A percentile compares a stretch with the other conserved stretches of the same genome.
Evolutionary conservation across 176 grass and related monocot genomes (phyloP).

Genomic region (Raddia distichophylla): DNA sequence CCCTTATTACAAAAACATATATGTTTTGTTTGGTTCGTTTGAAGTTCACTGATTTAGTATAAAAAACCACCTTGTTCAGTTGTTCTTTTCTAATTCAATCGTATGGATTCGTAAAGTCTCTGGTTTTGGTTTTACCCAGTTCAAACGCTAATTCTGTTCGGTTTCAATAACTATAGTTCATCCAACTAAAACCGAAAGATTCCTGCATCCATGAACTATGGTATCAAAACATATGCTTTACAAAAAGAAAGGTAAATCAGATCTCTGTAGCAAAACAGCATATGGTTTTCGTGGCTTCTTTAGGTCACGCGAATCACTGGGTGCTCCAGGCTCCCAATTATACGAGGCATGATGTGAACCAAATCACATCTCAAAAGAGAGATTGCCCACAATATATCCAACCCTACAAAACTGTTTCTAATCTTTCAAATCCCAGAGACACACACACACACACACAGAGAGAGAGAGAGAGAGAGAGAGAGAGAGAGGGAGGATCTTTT

Average conservation of each 20-base stretch:
- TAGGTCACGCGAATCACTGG: slow-evolving; percentile 46
- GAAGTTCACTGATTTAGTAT: no score
- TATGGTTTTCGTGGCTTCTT: slow-evolving; percentile 10
- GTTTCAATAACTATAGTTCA: background rate
- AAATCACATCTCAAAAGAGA: slow-evolving; percentile 49
- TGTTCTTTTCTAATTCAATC: no score
- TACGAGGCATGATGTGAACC: slow-evolving; percentile 47
- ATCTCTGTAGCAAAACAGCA: slow-evolving; percentile 12
- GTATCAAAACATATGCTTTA: background rate
- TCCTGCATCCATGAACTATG: background rate
- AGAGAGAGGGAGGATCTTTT: slow-evolving; percentile 28
- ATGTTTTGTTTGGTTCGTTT: no score
- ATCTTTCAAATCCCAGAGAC: background rate
- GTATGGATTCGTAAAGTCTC: no score
- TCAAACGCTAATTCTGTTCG: no score
- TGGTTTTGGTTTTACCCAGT: no score
- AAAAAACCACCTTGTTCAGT: no score
- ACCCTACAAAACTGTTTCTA: background rate
- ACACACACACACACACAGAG: no score
- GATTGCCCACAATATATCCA: background rate
- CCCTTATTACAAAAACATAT: no score
- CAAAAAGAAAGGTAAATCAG: slow-evolving; percentile 11
- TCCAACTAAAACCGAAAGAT: background rate
- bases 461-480: no score
- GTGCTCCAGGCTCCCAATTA: slow-evolving; percentile 33